phyloP scores from a whole-genome alignment of 225 moss, liverwort and hornwort genomes.

The Marchantia paleacea region DNA sequence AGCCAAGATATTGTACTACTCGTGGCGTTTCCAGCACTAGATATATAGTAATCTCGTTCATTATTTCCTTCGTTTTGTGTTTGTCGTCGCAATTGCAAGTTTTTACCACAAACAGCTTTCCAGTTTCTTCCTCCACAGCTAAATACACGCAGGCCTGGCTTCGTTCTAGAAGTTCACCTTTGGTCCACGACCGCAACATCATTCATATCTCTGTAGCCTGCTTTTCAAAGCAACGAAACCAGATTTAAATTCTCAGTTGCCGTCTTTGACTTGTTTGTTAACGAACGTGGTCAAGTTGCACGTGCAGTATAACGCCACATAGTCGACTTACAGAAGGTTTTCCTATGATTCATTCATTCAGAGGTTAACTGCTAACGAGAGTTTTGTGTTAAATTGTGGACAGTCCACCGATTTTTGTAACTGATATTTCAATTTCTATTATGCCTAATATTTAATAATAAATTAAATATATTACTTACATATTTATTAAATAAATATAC shows the following conservation, averaged over 20 bases:
- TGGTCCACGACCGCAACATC: conserved; percentile 28
- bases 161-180: conserved; percentile 26
- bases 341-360: too few species aligned
- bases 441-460: too few species aligned
- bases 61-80: conserved; percentile 23
- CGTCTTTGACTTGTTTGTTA: too few species aligned
- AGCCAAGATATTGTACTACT: conserved; percentile 33
- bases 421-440: too few species aligned
- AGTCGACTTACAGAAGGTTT: too few species aligned
- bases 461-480: too few species aligned
- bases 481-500: too few species aligned
- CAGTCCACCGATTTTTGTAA: too few species aligned
- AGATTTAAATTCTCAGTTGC: neutral
- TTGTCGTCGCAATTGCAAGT: conserved; percentile 23
- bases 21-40: conserved; percentile 25
- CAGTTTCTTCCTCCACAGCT: conserved; percentile 28
- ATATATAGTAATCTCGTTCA: conserved; percentile 40
- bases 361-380: too few species aligned
- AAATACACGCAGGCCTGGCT: conserved; percentile 34
- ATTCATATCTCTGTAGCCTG: neutral
- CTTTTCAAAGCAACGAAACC: neutral
- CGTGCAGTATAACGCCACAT: neutral
- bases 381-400: too few species aligned
- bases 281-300: neutral
- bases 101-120: conserved; percentile 43